A percentile compares a stretch with the other conserved stretches of the same genome.
These are phyloP conservation scores for Acanthochlamys bracteata DNA, from an alignment of 106 monocot species.

Conservation along the genomic window DNA sequence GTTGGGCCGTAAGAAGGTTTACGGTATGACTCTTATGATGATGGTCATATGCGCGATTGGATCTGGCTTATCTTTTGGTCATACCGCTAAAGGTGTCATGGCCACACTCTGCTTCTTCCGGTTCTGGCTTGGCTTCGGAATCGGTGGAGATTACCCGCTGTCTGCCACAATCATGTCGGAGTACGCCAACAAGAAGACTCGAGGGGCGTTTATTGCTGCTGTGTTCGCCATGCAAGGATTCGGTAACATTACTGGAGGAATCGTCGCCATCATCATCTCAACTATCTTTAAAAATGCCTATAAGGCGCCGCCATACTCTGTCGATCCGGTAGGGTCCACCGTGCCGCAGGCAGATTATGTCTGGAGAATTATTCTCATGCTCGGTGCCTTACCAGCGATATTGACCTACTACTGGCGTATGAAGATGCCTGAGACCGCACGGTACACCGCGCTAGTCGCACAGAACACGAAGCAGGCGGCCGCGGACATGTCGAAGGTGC, in stretches of 20 bases:
- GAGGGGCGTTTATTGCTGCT: constrained; percentile 62
- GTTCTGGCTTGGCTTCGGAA: constrained; percentile 69
- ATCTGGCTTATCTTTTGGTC: constrained; percentile 28
- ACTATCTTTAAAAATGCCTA: constrained; percentile 16
- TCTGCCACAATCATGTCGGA: constrained; percentile 79
- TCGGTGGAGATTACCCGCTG: constrained; percentile 64
- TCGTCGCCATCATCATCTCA: constrained; percentile 29
- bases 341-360: constrained; percentile 20
- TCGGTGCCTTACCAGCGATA: constrained; percentile 29
- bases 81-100: constrained; percentile 22
- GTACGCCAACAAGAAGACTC: constrained; percentile 55
- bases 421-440: constrained; percentile 43
- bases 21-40: constrained; percentile 34
- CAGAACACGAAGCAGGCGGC: constrained; percentile 31
- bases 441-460: constrained; percentile 37
- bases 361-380: constrained; percentile 40
- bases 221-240: constrained; percentile 66
- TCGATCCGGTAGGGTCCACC: constrained; percentile 14
- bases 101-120: constrained; percentile 60
- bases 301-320: constrained; percentile 17
- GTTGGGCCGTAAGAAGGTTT: constrained; percentile 33
- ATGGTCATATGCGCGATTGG: constrained; percentile 28
- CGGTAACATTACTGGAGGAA: constrained; percentile 41
- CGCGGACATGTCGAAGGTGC: constrained; percentile 34
- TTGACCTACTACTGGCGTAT: constrained; percentile 37